Base-by-base conservation (phyloP, 2,329 filamentous ascomycete species). In the Myriosclerotinia scirpicola region DNA sequence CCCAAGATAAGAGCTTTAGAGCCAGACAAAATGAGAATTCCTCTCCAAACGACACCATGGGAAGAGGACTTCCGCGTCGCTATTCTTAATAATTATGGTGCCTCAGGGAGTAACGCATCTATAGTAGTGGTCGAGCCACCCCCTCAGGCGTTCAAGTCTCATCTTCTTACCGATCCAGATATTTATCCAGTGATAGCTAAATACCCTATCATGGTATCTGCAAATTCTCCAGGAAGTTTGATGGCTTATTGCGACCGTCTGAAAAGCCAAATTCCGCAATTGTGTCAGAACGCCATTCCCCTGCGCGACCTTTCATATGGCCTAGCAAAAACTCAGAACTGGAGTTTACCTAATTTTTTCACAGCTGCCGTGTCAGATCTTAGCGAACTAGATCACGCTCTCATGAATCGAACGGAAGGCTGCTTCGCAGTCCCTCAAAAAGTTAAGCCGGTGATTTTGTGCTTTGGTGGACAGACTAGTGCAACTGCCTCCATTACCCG, bases 51-150 rank as follows among this genome's bases (percentile, higher is more conserved):
- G 6, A 58, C 20, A 44, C 54, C 54, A 40, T 58, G 54, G 54
- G 14, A 42, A 58, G n/a, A 30, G 15, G 36, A 42, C 17, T 14
- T 42, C 15, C 36, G 36, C n/a, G 36, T 44, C 36, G 54, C 54
- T 15, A 38, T 20, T 14, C 42, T 58, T 34, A 58, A 58, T 34
- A 58, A 58, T 34, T 58, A 58, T 17, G 54, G 54, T 22, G 54
- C 54, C 20, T 58, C 54, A 22, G 54, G 54, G 22, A 40, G 36
- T 38, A 58, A 58, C n/a, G 36, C 36, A 38, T 58, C 54, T 40
- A 40, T 58, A 44, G 54, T 42, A 20, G 20, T 58, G 36, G 8
- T 44, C 5, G 36, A 58, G 14, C 36, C 54, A 58, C 54, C 54
- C 2, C 17, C 26, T 5, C 52, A 53, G 30, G 26, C 15, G 7